Evolutionary conservation across 768 basidiomycete species (phyloP).

Genomic region (Sporobolomyces roseus): DNA sequence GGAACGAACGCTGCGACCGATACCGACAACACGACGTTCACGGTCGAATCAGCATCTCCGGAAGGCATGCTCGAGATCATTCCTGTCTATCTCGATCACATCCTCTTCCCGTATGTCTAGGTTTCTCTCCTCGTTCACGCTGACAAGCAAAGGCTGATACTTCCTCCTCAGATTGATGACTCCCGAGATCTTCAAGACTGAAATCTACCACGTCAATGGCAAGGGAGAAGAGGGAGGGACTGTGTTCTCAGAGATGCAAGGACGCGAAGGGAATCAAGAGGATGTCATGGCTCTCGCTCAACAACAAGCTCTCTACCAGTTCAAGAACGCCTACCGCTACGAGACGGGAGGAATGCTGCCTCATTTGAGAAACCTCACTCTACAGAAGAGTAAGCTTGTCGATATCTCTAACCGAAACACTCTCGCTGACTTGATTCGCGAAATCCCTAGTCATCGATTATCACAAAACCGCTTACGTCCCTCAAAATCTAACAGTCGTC

Average conservation of each 20-base stretch:
- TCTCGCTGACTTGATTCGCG: not conserved
- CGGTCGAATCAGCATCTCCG: constrained; percentile 77
- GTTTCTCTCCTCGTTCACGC: not conserved
- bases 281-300: constrained; percentile 79
- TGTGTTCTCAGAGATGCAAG: constrained; percentile 65
- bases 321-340: constrained; percentile 80
- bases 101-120: constrained; percentile 83
- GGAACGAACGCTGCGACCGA: constrained; percentile 50
- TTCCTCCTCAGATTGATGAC: constrained; percentile 70
- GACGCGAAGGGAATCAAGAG: constrained; percentile 80
- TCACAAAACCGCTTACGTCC: constrained; percentile 82
- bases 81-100: constrained; percentile 87
- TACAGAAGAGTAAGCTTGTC: constrained; percentile 68
- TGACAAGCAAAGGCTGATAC: no score
- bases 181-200: constrained; percentile 56
- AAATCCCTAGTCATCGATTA: constrained; percentile 88
- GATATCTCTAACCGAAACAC: constrained; percentile 18
- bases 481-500: constrained; percentile 83
- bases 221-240: constrained; percentile 81
- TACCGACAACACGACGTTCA: constrained; percentile 60
- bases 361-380: constrained; percentile 72
- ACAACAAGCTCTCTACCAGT: constrained; percentile 69
- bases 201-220: constrained; percentile 83
- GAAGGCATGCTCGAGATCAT: constrained; percentile 61
- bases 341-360: constrained; percentile 96